These are phyloP conservation scores for Lactarius sanguifluus DNA, from an alignment of 768 basidiomycete genomes.

Conservation along the genomic window DNA sequence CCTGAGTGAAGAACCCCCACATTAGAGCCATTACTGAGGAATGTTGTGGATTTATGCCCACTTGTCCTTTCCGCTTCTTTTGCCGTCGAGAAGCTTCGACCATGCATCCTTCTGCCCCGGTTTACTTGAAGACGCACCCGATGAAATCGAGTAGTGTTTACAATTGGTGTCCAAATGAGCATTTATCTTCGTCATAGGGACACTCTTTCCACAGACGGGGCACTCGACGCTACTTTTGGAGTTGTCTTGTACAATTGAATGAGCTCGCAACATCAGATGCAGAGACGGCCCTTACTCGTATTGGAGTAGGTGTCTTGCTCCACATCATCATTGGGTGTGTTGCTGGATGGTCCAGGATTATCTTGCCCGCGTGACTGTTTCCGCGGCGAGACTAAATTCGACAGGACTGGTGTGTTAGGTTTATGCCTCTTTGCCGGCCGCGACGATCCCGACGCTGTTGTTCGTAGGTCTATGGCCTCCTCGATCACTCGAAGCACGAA, in stretches of 20 bases:
- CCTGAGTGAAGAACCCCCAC: not conserved
- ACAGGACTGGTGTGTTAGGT: constrained; percentile 15
- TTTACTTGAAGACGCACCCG: constrained; percentile 19
- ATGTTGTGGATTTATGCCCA: not conserved
- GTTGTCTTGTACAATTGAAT: constrained; percentile 1
- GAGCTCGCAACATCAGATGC: not conserved
- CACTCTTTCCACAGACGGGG: constrained; percentile 20
- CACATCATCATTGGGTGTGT: constrained; percentile 7
- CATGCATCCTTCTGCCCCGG: constrained; percentile 27
- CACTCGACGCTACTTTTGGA: constrained; percentile 5
- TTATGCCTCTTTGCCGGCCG: constrained; percentile 29
- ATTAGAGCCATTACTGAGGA: not conserved
- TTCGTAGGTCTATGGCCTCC: constrained; percentile 7
- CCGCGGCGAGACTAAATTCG: not conserved
- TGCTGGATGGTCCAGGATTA: not conserved
- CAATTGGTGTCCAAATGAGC: constrained; percentile 40
- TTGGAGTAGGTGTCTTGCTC: not conserved
- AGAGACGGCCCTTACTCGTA: constrained; percentile 5
- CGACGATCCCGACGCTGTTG: constrained; percentile 1
- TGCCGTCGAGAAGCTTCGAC: constrained; percentile 27
- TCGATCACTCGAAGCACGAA: constrained; percentile 21
- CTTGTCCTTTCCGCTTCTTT: constrained; percentile 27
- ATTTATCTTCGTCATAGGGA: constrained; percentile 36
- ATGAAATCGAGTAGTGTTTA: constrained; percentile 15
- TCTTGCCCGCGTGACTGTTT: not conserved